Evolutionary conservation across 768 basidiomycete genomes (phyloP), one percentile per base, ranked within the genome.

Genomic region (Termitomyces sp.): DNA sequence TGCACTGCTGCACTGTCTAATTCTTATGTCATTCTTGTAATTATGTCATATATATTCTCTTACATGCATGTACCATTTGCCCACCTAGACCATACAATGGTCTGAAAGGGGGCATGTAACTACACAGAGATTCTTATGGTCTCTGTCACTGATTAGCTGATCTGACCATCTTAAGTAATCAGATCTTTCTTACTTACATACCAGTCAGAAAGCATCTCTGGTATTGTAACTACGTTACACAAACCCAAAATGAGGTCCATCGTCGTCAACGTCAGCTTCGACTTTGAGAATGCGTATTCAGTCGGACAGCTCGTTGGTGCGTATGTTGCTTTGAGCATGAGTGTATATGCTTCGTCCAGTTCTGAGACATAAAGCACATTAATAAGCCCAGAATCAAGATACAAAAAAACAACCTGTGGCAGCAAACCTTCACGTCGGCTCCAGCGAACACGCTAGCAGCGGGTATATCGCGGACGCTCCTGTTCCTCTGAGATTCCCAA

Each of bases 381-480:
- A 34, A 35, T 37, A 7, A 34, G 21, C 27, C 42, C n/a, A n/a
- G n/a, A n/a, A n/a, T n/a, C 42, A 6, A 41, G 23, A 17, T 8
- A 7, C 35, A 40, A 6, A 41, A 21, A 17, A 8, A 7, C 35
- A 16, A 89, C 92, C 92, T 44, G 91, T 92, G 0, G 81, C 92
- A 21, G 82, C 60, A 54, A 95, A 83, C 1, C 63, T 64, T 85
- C 89, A 91, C 4, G 59, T 67, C 5, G 75, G 66, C 43, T 83
- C 71, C 35, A 83, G 62, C 2, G 75, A 74, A 62, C 86, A 87
- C 0, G 77, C 82, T 0, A 98, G 75, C 1, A 98, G 75, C 0
- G 95, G 88, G 62, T 97, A 98, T 54, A 98, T 92, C 0, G 85
- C 89, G 0, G 91, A 91, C 7, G 94, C 87, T 0, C 96, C 96